phyloP scores from a whole-genome alignment of 2,329 filamentous ascomycete genomes.

The Aspergillus tubingensis region DNA sequence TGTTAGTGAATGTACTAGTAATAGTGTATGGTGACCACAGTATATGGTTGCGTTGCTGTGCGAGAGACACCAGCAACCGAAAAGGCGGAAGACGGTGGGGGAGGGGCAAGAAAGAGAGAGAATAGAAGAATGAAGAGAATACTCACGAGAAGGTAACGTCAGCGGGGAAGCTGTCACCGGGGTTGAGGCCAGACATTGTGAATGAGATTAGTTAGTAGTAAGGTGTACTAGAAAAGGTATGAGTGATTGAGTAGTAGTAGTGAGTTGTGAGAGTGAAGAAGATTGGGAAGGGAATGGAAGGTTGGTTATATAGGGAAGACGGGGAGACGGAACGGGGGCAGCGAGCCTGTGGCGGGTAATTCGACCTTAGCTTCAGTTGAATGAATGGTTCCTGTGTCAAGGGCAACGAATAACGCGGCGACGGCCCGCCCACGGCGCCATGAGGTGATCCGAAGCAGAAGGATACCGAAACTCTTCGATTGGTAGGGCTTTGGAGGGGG shows the following conservation, averaged over 20 bases:
- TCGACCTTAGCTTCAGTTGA: slow-evolving; percentile 8
- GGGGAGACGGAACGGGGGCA: slow-evolving; percentile 11
- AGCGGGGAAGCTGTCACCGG: slow-evolving; percentile 80
- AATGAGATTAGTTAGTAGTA: slow-evolving; percentile 14
- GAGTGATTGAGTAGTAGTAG: slow-evolving; percentile 10
- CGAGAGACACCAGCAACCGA: background rate
- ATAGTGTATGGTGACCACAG: background rate
- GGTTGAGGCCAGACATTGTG: slow-evolving; percentile 69
- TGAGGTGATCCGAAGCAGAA: slow-evolving; percentile 39
- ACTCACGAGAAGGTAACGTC: slow-evolving; percentile 74
- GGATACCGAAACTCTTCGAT: slow-evolving; percentile 41
- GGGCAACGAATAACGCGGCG: slow-evolving; percentile 14
- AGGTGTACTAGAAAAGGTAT: slow-evolving; percentile 4
- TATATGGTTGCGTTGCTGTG: background rate
- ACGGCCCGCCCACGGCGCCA: slow-evolving; percentile 21
- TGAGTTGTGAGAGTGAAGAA: slow-evolving; percentile 7
- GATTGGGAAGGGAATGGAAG: slow-evolving; percentile 15
- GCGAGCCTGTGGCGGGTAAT: slow-evolving; percentile 24
- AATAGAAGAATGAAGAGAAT: too few relatives aligned
- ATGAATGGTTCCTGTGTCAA: slow-evolving; percentile 15
- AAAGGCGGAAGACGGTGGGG: background rate
- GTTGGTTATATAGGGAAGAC: slow-evolving; percentile 20
- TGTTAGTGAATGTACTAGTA: slow-evolving; percentile 10
- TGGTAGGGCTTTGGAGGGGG: slow-evolving; percentile 18
- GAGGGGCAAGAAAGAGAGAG: background rate